Base-by-base conservation (phyloP, 2,329 filamentous ascomycete genomes). In the Emericellopsis cladophorae region DNA sequence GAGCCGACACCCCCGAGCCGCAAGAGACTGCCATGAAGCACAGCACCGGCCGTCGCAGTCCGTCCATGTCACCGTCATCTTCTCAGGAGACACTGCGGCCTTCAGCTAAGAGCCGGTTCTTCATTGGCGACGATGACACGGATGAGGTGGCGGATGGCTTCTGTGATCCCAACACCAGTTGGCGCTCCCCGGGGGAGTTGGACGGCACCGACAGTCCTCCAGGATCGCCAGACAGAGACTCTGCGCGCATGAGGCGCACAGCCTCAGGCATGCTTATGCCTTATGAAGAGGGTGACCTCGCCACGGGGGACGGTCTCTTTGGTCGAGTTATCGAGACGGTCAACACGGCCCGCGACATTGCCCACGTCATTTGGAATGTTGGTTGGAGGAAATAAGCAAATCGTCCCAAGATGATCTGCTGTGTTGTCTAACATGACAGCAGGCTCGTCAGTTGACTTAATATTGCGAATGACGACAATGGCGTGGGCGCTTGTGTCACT, bases 221-320 rank as follows among this genome's bases (percentile, higher is more conserved):
- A 29, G 26, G 26, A 29, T 29, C 26, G 7, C 26, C 26, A 29
- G 58, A 64, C 16, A 65, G 64, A 15, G 70, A 75, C 44, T 64
- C 70, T 35, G 65, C 61, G 15, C 79, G 80, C 40, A 80, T 93
- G 68, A 78, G 81, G 46, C 74, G 88, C 49, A 93, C 86, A 16
- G 70, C 79, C 39, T 92, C 86, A 32, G 88, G 87, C 49, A 93
- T 94, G 85, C 83, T 94, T 52, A 89, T 93, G 83, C 85, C 87
- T 7, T 83, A 81, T 50, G 84, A 88, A 50, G 82, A 88, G 50
- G 78, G 78, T 45, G 84, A 87, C 48, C 66, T 60, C 55, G 70
- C 59, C 37, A 65, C 70, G 45, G 75, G 66, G 52, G 67, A 72
- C 40, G 81, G 82, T 37, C 70, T 93, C 42, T 74, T 93, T 54